phyloP scores from a whole-genome alignment of 257 asterid species.

The Forsythia suspensa region DNA sequence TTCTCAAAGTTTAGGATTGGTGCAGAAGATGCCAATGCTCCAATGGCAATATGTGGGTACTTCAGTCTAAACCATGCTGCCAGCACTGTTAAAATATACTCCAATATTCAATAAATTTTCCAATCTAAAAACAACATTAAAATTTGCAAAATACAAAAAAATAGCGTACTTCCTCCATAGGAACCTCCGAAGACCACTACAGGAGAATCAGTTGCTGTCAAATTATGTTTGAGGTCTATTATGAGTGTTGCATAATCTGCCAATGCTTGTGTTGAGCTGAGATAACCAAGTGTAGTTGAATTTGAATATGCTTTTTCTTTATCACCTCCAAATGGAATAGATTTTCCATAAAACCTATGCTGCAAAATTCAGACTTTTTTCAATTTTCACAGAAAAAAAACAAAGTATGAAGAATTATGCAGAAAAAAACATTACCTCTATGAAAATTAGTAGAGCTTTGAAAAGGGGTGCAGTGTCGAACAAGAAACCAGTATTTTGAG shows the following conservation, averaged over 20 bases:
- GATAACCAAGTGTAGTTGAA: slow-evolving; percentile 71
- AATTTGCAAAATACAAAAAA: not conserved
- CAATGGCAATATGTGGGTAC: slow-evolving; percentile 82
- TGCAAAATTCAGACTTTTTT: slow-evolving; percentile 25
- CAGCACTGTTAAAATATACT: slow-evolving; percentile 53
- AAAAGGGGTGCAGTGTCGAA: slow-evolving; percentile 71
- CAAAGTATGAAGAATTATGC: not conserved
- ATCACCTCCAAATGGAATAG: slow-evolving; percentile 74
- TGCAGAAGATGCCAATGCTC: slow-evolving; percentile 95
- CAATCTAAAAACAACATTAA: not conserved
- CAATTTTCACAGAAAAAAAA: not conserved
- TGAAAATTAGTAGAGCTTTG: slow-evolving; percentile 72
- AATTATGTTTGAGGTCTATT: slow-evolving; percentile 65
- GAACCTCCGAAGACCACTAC: slow-evolving; percentile 94
- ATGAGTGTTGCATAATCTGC: slow-evolving; percentile 88
- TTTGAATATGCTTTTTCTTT: slow-evolving; percentile 61
- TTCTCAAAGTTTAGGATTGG: slow-evolving; percentile 87
- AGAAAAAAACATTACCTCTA: slow-evolving; percentile 53
- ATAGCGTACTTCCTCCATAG: slow-evolving; percentile 82
- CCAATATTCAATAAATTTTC: not conserved
- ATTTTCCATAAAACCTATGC: slow-evolving; percentile 91
- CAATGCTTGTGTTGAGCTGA: slow-evolving; percentile 83
- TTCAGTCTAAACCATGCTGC: slow-evolving; percentile 98
- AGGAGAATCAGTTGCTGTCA: slow-evolving; percentile 64
- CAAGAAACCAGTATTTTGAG: slow-evolving; percentile 94